Conservation (phyloP, 768 basidiomycete genomes). For the Arthromyces matolae region DNA sequence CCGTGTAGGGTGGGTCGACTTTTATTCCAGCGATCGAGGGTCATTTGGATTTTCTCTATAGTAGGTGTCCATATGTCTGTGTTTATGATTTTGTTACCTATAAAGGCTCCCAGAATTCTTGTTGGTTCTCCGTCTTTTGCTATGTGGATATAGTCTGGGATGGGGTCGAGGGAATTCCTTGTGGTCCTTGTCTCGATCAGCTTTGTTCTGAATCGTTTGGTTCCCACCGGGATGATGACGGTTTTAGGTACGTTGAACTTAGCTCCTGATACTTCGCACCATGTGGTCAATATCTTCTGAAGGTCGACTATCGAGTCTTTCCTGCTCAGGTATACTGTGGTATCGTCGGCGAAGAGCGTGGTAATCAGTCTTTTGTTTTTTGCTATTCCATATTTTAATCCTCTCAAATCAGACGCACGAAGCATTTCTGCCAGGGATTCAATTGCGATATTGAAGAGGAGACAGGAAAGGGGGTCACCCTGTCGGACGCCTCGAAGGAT, state of each 20-base stretch:
- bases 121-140: slow-evolving; percentile 25
- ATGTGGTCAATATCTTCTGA: slow-evolving; percentile 25
- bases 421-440: slow-evolving; percentile 34
- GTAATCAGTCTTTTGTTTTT: slow-evolving; percentile 30
- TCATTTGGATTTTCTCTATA: slow-evolving; percentile 23
- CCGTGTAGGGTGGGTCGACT: slow-evolving; percentile 30
- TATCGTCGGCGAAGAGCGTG: slow-evolving; percentile 33
- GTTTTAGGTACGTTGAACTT: slow-evolving; percentile 43
- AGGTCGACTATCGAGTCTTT: slow-evolving; percentile 25
- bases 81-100: slow-evolving; percentile 26
- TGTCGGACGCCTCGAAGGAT: slow-evolving; percentile 19
- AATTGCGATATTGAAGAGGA: slow-evolving; percentile 37
- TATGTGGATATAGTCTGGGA: slow-evolving; percentile 22
- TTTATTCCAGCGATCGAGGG: slow-evolving; percentile 20
- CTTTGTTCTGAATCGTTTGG: slow-evolving; percentile 13
- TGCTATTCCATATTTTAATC: slow-evolving; percentile 23
- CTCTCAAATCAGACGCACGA: slow-evolving; percentile 25
- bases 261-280: slow-evolving; percentile 38
- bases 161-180: background rate
- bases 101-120: slow-evolving; percentile 28
- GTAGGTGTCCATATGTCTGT: slow-evolving; percentile 22
- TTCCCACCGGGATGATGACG: slow-evolving; percentile 33
- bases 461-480: slow-evolving; percentile 38
- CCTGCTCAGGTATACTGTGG: slow-evolving; percentile 31
- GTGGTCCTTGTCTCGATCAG: slow-evolving; percentile 5